These are phyloP conservation scores for Blastobotrys aristatus DNA, from an alignment of 1,139 yeast genomes.

Conservation along the genomic window DNA sequence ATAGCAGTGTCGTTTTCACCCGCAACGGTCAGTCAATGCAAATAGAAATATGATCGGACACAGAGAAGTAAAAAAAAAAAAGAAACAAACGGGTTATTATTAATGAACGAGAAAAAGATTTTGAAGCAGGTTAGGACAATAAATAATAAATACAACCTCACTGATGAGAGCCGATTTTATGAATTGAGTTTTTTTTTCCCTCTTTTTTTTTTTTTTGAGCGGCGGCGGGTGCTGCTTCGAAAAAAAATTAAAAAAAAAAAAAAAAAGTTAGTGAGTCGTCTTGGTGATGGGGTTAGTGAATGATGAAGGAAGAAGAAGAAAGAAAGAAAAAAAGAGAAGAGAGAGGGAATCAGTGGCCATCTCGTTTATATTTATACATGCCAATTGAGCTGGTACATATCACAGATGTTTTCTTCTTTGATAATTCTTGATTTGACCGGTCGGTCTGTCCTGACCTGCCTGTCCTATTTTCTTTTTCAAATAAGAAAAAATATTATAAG, in stretches of 20 bases:
- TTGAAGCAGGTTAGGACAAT: slow-evolving; percentile 2
- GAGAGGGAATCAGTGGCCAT: not conserved
- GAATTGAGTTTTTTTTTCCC: too few relatives aligned
- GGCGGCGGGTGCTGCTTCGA: too few relatives aligned
- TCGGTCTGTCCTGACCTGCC: too few relatives aligned
- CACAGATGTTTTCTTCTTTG: not conserved
- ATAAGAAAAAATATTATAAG: not conserved
- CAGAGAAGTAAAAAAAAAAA: not conserved
- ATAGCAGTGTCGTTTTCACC: not conserved
- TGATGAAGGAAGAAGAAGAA: not conserved
- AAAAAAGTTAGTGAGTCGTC: not conserved
- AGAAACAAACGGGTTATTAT: not conserved
- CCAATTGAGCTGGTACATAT: not conserved
- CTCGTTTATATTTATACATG: not conserved
- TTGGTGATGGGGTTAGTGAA: not conserved
- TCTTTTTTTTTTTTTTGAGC: slow-evolving; percentile 1
- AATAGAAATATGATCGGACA: not conserved
- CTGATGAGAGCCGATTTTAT: not conserved
- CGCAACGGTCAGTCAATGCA: not conserved
- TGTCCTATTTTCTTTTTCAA: not conserved
- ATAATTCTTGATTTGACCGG: not conserved
- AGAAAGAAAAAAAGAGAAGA: too few relatives aligned
- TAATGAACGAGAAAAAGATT: not conserved
- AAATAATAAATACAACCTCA: slow-evolving; percentile 1
- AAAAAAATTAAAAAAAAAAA: not conserved